Evolutionary conservation across 345 rosid genomes (phyloP), one percentile per base, ranked within the genome.

Genomic region (Reutealis trisperma): DNA sequence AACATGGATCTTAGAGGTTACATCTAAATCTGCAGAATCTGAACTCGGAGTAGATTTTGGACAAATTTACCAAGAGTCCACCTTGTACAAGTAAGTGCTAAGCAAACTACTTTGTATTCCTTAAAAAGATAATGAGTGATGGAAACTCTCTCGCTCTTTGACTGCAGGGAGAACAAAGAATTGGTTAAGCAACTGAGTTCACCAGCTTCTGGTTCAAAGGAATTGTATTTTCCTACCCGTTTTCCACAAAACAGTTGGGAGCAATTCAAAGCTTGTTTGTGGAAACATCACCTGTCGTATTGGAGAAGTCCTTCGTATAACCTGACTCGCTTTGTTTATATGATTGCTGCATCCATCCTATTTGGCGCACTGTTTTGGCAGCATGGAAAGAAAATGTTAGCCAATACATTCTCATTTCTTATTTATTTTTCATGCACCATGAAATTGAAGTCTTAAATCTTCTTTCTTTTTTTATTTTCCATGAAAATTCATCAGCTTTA

Each of bases 291-390:
- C 45, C 77, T 90, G 54, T 89, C 98, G n/a, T 89, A 94, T 41
- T 94, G 98, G 97, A 89, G 96, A 87, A 90, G 89, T 70, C 97
- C 97, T 63, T 71, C 91, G 11, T 92, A 90, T 82, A 94, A 94
- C 77, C 74, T 93, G 67, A 70, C 57, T 77, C 91, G 97, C 22
- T 71, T 90, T 19, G 15, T 75, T 65, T 84, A 73, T 63, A 81
- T 79, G 2, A 1, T 80, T 2, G 66, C 60, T 8, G 65, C 90
- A 30, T 89, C 97, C 68, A 34, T 90, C 19, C 72, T 89, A 47
- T 88, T 90, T 70, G 97, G 95, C 52, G 4, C 83, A 12, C 85
- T 94, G 45, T 89, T 85, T 70, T 92, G 94, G 97, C 77, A 92
- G 25, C 91, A 85, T 78, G 98, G 95, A 67, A 75, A 79, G 63